Percentiles rank a stretch among this genome's conserved stretches.
Conservation (phyloP, 2,329 filamentous ascomycete genomes). For the Trichophaea hybrida region DNA sequence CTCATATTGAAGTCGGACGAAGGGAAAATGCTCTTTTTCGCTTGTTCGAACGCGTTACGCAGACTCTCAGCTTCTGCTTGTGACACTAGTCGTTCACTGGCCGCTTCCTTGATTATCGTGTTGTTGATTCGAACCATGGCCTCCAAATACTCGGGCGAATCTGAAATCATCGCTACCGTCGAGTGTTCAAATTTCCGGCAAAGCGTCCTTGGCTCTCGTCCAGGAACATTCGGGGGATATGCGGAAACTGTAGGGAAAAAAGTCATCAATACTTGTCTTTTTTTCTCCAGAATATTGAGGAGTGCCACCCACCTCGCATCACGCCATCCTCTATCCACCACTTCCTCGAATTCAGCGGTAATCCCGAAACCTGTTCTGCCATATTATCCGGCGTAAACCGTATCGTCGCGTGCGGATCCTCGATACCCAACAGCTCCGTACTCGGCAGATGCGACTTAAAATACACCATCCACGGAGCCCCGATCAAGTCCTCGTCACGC, state of each 20-base stretch:
- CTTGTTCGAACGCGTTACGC: slow-evolving; percentile 1
- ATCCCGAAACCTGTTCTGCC: slow-evolving; percentile 9
- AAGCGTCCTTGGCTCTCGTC: slow-evolving; percentile 17
- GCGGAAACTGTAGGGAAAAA: slow-evolving; percentile 11
- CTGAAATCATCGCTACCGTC: slow-evolving; percentile 16
- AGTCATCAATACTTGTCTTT: not conserved
- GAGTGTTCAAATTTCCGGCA: slow-evolving; percentile 19
- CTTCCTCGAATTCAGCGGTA: slow-evolving; percentile 11
- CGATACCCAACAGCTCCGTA: not conserved
- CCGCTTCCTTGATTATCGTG: slow-evolving; percentile 1
- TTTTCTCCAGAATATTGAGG: not conserved
- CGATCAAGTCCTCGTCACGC: slow-evolving; percentile 12
- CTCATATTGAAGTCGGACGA: not conserved
- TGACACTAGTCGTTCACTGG: not conserved
- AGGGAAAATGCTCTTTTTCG: not conserved
- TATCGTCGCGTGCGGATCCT: slow-evolving; percentile 14
- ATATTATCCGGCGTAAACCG: slow-evolving; percentile 8
- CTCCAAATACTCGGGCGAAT: slow-evolving; percentile 17
- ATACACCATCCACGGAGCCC: slow-evolving; percentile 15
- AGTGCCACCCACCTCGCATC: slow-evolving; percentile 15
- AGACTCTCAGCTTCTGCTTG: not conserved
- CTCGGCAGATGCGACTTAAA: slow-evolving; percentile 16
- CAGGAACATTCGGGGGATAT: slow-evolving; percentile 18
- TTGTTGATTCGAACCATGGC: slow-evolving; percentile 8
- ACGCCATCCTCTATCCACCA: slow-evolving; percentile 16